phyloP scores from a whole-genome alignment of 352 stramenopile genomes.

The Pythium phragmiticola region DNA sequence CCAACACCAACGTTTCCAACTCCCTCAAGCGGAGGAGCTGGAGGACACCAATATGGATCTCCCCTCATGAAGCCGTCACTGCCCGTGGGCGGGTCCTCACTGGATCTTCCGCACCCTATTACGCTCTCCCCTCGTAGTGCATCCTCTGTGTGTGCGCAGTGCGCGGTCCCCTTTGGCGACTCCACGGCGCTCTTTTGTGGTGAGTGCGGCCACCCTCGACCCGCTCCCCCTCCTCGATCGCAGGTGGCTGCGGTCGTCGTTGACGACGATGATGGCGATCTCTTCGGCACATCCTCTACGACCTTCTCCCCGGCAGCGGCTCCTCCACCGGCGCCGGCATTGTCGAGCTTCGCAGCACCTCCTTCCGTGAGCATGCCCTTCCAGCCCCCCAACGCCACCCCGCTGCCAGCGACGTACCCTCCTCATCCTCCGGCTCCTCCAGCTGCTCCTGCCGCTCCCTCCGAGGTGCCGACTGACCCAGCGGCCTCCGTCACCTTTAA shows the following conservation, averaged over 20 bases:
- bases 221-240: constrained; percentile 15
- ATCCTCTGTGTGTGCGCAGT: constrained; percentile 41
- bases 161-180: constrained; percentile 48
- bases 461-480: constrained; percentile 8
- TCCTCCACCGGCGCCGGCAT: constrained; percentile 8
- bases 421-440: constrained; percentile 3
- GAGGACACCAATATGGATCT: constrained; percentile 20
- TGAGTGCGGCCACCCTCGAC: constrained; percentile 64
- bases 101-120: constrained; percentile 6
- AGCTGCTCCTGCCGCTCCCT: background rate
- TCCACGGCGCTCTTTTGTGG: constrained; percentile 66
- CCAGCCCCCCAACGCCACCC: constrained; percentile 27
- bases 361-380: constrained; percentile 31
- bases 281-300: constrained; percentile 51
- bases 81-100: constrained; percentile 13
- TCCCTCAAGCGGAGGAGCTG: constrained; percentile 1
- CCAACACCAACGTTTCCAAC: constrained; percentile 23
- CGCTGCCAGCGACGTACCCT: constrained; percentile 8
- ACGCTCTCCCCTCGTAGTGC: constrained; percentile 14
- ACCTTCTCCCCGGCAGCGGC: constrained; percentile 17
- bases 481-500: constrained; percentile 52
- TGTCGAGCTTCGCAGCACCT: constrained; percentile 16
- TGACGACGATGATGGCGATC: constrained; percentile 46
- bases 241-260: background rate
- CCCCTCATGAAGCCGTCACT: constrained; percentile 26